A percentile compares a stretch with the other conserved stretches of the same genome.
phyloP scores from a whole-genome alignment of 345 rosid genomes.

The Rhodamnia argentea region DNA sequence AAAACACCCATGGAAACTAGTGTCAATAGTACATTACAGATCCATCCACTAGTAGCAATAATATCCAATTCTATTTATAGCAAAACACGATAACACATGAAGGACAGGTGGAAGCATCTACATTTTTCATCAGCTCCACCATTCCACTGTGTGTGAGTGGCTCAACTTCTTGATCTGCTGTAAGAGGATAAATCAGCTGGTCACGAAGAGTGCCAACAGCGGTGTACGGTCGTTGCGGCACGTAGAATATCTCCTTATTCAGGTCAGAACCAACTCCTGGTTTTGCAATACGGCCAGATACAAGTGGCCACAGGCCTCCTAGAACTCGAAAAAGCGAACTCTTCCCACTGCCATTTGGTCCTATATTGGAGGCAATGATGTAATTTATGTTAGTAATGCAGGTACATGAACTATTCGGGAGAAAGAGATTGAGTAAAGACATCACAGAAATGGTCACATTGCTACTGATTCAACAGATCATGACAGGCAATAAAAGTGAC shows the following conservation, averaged over 20 bases:
- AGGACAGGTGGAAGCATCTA: constrained; percentile 17
- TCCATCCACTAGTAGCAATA: neutral
- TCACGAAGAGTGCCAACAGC: constrained; percentile 96
- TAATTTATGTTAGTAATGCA: neutral
- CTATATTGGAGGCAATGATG: constrained; percentile 21
- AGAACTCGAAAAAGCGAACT: constrained; percentile 98
- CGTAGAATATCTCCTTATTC: constrained; percentile 94
- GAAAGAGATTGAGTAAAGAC: neutral
- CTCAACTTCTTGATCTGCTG: constrained; percentile 55
- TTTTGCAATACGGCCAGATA: constrained; percentile 86
- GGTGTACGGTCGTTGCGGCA: constrained; percentile 98
- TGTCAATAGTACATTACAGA: neutral
- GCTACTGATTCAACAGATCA: neutral
- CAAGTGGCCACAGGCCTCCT: constrained; percentile 98
- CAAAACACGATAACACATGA: neutral
- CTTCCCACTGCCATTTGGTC: constrained; percentile 99
- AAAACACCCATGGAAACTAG: neutral
- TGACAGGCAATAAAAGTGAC: neutral
- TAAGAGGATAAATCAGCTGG: constrained; percentile 96
- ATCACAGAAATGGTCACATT: neutral
- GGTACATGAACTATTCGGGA: neutral
- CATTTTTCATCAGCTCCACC: constrained; percentile 91
- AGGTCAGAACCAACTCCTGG: constrained; percentile 99
- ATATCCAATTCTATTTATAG: neutral
- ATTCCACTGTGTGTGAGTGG: constrained; percentile 65